phyloP scores from a whole-genome alignment of 2,329 filamentous ascomycete genomes.

The Berkeleyomyces basicola region DNA sequence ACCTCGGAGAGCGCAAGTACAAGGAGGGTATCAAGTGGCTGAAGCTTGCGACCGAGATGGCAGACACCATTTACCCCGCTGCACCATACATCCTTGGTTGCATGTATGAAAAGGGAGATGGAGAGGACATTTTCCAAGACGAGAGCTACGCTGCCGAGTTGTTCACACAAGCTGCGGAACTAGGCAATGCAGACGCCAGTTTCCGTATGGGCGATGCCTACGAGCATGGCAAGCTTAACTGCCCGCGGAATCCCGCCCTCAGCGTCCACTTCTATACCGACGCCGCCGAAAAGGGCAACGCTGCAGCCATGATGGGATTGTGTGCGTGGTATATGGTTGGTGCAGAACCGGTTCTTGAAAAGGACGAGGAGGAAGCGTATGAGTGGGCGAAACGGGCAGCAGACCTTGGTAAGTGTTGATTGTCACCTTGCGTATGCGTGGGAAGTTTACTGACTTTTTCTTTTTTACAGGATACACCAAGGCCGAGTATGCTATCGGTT shows the following conservation, averaged over 20 bases:
- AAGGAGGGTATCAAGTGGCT: conserved; percentile 92
- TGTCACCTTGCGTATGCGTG: neutral
- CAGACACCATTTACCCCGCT: conserved; percentile 80
- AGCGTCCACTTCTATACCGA: conserved; percentile 96
- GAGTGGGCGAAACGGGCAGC: conserved; percentile 87
- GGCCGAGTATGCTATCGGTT: conserved; percentile 89
- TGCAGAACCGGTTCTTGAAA: conserved; percentile 77
- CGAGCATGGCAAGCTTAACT: conserved; percentile 75
- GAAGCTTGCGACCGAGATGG: conserved; percentile 78
- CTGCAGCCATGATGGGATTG: conserved; percentile 89
- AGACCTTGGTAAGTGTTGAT: conserved; percentile 51
- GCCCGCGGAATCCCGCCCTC: conserved; percentile 76
- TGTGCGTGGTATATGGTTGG: conserved; percentile 98
- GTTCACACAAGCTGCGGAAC: conserved; percentile 83
- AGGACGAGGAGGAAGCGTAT: conserved; percentile 90
- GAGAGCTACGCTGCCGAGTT: conserved; percentile 81
- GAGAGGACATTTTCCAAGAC: conserved; percentile 86
- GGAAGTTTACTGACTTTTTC: neutral
- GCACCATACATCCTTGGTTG: conserved; percentile 82
- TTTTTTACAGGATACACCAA: conserved; percentile 39
- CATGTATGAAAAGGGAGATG: conserved; percentile 83
- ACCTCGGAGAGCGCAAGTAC: conserved; percentile 75
- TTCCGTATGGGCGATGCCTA: conserved; percentile 91
- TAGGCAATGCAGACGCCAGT: conserved; percentile 75
- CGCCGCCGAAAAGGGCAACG: conserved; percentile 69